Conservation (phyloP, 768 basidiomycete species). For the Mycena rebaudengoi region DNA sequence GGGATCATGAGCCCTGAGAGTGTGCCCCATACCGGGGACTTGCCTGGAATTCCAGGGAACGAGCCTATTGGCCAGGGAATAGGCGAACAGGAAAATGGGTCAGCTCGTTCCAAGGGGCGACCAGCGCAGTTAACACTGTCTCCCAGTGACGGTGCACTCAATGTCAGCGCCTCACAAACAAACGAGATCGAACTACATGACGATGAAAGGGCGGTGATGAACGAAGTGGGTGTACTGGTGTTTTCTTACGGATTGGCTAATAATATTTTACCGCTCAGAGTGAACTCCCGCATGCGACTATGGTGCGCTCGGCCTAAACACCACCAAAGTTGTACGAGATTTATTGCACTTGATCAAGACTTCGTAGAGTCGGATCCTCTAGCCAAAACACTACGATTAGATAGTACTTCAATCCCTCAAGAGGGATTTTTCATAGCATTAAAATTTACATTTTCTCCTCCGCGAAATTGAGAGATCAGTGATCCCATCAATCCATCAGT, state of each 20-base stretch:
- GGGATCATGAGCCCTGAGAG: conserved; percentile 39
- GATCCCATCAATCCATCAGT: not conserved
- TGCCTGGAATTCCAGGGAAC: conserved; percentile 5
- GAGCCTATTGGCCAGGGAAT: conserved; percentile 23
- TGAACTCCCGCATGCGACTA: conserved; percentile 52
- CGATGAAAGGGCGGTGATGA: conserved; percentile 67
- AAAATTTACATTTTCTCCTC: not conserved
- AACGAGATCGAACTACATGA: conserved; percentile 45
- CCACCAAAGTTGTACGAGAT: not conserved
- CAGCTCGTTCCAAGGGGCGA: conserved; percentile 46
- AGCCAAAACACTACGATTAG: not conserved
- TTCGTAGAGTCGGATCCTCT: not conserved
- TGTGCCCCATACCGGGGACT: conserved; percentile 22
- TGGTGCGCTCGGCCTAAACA: not conserved
- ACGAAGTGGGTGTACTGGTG: conserved; percentile 63
- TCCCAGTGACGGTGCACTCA: conserved; percentile 69
- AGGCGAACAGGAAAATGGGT: conserved; percentile 17
- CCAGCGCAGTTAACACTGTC: conserved; percentile 64
- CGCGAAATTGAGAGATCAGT: not conserved
- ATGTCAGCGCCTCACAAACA: conserved; percentile 47
- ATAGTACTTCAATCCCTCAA: not conserved
- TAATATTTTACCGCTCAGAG: conserved; percentile 52
- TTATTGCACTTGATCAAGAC: not conserved
- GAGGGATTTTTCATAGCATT: not conserved
- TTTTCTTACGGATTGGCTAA: conserved; percentile 10